Evolutionary conservation across 73 alveolate genomes (phyloP).

Genomic region (Breviolum minutum): DNA sequence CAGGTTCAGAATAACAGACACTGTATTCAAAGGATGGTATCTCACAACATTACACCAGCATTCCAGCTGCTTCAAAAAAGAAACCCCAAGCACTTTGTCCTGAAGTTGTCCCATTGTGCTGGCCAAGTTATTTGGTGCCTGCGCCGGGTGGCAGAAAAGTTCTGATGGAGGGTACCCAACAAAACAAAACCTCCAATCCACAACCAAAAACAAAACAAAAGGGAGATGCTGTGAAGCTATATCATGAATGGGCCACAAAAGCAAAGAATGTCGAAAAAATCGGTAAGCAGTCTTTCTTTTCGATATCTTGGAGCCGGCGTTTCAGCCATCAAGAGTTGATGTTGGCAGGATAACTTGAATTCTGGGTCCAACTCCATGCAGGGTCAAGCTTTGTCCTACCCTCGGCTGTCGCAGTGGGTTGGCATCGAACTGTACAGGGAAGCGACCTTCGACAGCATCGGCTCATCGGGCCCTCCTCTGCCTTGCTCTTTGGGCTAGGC

Average conservation of each 20-base stretch:
- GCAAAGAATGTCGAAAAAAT: not conserved
- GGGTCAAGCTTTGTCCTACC: not conserved
- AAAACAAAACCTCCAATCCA: too few species aligned
- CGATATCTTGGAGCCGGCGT: not conserved
- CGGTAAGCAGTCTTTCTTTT: not conserved
- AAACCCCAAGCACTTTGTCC: not conserved
- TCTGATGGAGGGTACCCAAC: too few species aligned
- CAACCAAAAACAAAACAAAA: too few species aligned
- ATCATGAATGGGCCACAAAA: not conserved
- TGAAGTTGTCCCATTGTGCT: not conserved
- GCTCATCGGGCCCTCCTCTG: constrained; percentile 17
- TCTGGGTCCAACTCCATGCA: not conserved
- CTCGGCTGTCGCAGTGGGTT: not conserved
- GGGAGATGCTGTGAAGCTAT: not conserved
- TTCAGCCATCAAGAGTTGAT: not conserved
- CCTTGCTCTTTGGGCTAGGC: constrained; percentile 4
- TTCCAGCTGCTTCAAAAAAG: too few species aligned
- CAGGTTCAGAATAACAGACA: too few species aligned
- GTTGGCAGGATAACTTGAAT: constrained; percentile 1
- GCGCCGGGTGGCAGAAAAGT: not conserved
- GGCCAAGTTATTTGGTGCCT: not conserved
- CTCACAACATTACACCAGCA: too few species aligned
- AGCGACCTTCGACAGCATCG: not conserved
- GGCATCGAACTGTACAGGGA: not conserved
- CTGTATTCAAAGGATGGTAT: too few species aligned